Evolutionary conservation across 257 asterid species (phyloP).

Genomic region (Misopates orontium): DNA sequence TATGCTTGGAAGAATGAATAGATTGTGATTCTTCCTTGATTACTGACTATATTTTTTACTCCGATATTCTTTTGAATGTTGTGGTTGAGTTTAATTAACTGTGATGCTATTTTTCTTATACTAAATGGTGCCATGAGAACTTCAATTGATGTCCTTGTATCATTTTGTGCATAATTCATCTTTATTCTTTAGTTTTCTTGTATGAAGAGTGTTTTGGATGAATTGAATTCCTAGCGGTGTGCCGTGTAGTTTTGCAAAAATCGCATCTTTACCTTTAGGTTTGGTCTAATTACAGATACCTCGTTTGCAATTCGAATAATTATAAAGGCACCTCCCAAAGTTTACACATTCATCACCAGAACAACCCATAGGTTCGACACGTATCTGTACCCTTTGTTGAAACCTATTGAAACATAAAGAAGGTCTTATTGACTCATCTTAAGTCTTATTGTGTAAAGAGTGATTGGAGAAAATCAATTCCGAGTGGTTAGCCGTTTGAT

Average conservation of each 20-base stretch:
- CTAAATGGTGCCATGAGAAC: not conserved
- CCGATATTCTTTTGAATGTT: not conserved
- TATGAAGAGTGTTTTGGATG: not conserved
- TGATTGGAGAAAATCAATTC: no score
- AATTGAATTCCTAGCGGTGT: not conserved
- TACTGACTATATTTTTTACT: not conserved
- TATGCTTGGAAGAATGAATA: slow-evolving; percentile 87
- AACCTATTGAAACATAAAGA: no score
- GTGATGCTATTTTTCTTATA: not conserved
- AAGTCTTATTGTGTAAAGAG: no score
- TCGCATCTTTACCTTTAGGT: no score
- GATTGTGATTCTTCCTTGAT: slow-evolving; percentile 16
- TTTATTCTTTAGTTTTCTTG: not conserved
- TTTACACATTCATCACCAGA: no score
- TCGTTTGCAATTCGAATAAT: no score
- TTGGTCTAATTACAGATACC: no score
- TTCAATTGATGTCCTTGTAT: not conserved
- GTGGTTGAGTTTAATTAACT: not conserved
- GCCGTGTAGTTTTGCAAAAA: not conserved
- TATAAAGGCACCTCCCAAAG: no score
- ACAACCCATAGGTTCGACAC: no score
- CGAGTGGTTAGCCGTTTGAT: no score
- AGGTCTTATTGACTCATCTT: no score
- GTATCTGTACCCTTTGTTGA: no score
- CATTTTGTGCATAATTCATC: not conserved